These are phyloP conservation scores for Coemansia sp. DNA, from an alignment of 192 early-diverging fungal species.

Conservation along the genomic window DNA sequence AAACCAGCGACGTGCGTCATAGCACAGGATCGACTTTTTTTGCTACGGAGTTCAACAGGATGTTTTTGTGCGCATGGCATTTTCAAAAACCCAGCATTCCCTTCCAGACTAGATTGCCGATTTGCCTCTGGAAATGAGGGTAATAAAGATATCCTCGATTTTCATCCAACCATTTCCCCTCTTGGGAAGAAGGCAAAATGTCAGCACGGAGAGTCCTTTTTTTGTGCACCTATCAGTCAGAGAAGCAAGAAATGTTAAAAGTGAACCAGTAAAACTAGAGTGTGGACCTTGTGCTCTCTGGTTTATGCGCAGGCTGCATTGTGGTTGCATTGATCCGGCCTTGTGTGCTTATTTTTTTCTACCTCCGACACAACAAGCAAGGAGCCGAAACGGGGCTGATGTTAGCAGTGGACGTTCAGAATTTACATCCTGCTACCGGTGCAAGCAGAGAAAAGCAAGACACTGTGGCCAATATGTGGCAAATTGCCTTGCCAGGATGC, in stretches of 20 bases:
- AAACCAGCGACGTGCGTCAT: not conserved
- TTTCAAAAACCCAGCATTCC: not conserved
- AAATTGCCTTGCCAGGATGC: not conserved
- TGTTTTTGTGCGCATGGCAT: too few species aligned
- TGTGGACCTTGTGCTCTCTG: too few species aligned
- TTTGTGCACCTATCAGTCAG: not conserved
- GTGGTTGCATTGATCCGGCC: too few species aligned
- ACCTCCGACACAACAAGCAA: not conserved
- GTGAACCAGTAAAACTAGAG: too few species aligned
- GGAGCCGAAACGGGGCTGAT: not conserved
- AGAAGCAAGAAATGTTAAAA: not conserved
- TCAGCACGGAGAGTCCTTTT: not conserved
- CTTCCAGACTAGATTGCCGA: not conserved
- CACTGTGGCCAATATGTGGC: not conserved
- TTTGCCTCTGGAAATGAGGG: not conserved
- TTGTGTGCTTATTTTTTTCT: too few species aligned
- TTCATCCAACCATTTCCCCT: slow-evolving; percentile 12
- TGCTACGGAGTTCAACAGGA: too few species aligned
- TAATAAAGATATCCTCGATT: slow-evolving; percentile 8
- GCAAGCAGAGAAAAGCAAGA: not conserved
- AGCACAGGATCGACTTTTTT: not conserved
- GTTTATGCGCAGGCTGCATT: too few species aligned
- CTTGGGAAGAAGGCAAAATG: slow-evolving; percentile 20
- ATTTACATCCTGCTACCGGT: not conserved
- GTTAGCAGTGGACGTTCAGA: not conserved